A percentile compares a stretch with the other conserved stretches of the same genome.
phyloP scores from a whole-genome alignment of 306 rosid genomes.

The Arachis stenosperma region DNA sequence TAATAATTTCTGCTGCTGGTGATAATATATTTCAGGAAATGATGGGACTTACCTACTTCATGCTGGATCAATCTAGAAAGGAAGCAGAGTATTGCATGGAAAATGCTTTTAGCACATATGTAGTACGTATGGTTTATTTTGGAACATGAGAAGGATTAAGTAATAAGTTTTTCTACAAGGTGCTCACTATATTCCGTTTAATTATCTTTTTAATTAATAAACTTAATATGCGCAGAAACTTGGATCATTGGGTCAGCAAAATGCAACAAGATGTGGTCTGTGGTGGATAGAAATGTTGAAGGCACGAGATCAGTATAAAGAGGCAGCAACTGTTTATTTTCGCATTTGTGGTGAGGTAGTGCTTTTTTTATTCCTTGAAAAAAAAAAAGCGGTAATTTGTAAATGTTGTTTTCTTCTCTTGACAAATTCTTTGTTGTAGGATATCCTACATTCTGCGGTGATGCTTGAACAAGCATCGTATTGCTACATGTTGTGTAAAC shows the following conservation, averaged over 20 bases:
- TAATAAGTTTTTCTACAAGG: slow-evolving; percentile 17
- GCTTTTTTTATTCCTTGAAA: slow-evolving; percentile 10
- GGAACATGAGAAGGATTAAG: slow-evolving; percentile 11
- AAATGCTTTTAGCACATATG: slow-evolving; percentile 88
- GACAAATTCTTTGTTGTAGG: slow-evolving; percentile 59
- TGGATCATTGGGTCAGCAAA: slow-evolving; percentile 80
- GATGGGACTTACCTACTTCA: slow-evolving; percentile 93
- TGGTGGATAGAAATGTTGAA: slow-evolving; percentile 98
- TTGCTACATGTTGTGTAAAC: slow-evolving; percentile 86
- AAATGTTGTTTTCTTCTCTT: slow-evolving; percentile 42
- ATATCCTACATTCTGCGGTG: slow-evolving; percentile 88
- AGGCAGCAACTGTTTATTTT: slow-evolving; percentile 89
- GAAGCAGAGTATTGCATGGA: slow-evolving; percentile 99
- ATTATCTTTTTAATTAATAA: slow-evolving; percentile 35
- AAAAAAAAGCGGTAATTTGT: slow-evolving; percentile 12
- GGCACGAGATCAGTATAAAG: slow-evolving; percentile 77
- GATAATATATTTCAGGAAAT: slow-evolving; percentile 73
- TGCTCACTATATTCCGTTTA: slow-evolving; percentile 33
- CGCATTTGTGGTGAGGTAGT: slow-evolving; percentile 95
- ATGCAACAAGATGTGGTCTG: slow-evolving; percentile 89
- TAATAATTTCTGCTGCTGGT: slow-evolving; percentile 28
- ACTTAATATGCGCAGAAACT: slow-evolving; percentile 70
- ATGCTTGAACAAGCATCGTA: slow-evolving; percentile 99
- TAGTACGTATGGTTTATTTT: slow-evolving; percentile 63
- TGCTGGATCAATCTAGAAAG: slow-evolving; percentile 93